Percentiles rank a stretch among this genome's conserved stretches.
These are phyloP conservation scores for Atkinsonella hypoxylon DNA, from an alignment of 2,329 filamentous ascomycete genomes.

Conservation along the genomic window DNA sequence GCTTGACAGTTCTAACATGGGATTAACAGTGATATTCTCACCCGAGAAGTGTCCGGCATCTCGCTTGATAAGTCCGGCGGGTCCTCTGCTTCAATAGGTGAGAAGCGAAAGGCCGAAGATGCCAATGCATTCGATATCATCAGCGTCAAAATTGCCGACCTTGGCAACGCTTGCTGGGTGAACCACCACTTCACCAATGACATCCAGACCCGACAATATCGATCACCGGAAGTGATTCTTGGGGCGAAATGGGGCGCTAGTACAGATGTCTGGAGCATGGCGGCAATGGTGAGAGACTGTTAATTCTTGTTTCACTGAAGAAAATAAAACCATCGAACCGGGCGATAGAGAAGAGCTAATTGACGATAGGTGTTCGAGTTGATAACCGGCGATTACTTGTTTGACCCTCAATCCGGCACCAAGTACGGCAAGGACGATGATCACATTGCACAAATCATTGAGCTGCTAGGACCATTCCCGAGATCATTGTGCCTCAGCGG, in stretches of 20 bases:
- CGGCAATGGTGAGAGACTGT: constrained; percentile 69
- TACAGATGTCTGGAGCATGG: constrained; percentile 99
- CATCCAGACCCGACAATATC: constrained; percentile 94
- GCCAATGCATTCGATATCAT: constrained; percentile 57
- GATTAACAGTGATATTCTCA: constrained; percentile 64
- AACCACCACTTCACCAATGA: constrained; percentile 99
- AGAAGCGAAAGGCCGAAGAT: constrained; percentile 53
- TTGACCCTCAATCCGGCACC: constrained; percentile 94
- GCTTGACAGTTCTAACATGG: constrained; percentile 6
- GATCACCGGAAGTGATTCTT: constrained; percentile 92
- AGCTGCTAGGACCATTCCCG: constrained; percentile 85
- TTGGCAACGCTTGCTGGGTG: constrained; percentile 98
- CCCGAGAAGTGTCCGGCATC: constrained; percentile 88
- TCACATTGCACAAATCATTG: constrained; percentile 97
- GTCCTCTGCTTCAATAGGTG: constrained; percentile 39
- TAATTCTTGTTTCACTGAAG: neutral
- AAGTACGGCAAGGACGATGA: constrained; percentile 99
- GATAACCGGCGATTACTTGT: constrained; percentile 96
- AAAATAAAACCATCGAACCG: too few relatives aligned
- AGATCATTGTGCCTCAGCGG: constrained; percentile 84
- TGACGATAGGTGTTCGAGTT: constrained; percentile 73
- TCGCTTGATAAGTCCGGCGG: constrained; percentile 65
- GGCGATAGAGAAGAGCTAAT: neutral
- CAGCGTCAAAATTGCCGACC: constrained; percentile 96
- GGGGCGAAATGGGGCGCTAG: constrained; percentile 98